Evolutionary conservation across 352 stramenopile species (phyloP).

Genomic region (Aphanomyces astaci): DNA sequence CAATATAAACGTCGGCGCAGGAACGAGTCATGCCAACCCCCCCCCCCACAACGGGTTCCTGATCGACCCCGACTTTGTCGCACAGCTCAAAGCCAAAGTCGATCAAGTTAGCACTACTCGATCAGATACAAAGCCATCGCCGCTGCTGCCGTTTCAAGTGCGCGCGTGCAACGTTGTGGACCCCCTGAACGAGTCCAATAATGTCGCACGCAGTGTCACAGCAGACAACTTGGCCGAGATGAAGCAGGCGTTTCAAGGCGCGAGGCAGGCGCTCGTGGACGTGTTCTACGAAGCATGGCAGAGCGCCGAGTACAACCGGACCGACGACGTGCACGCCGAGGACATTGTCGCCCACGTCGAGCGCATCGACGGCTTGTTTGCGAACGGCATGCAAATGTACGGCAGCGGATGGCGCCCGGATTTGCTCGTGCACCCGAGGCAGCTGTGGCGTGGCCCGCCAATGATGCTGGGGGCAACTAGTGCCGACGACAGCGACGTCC

Average conservation of each 20-base stretch:
- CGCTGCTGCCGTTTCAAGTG: slow-evolving; percentile 49
- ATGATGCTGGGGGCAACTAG: background rate
- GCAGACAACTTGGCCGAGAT: slow-evolving; percentile 60
- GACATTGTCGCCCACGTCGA: slow-evolving; percentile 17
- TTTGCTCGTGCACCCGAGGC: slow-evolving; percentile 65
- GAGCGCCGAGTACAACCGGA: background rate
- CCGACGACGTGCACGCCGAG: slow-evolving; percentile 7
- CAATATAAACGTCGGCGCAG: slow-evolving; percentile 17
- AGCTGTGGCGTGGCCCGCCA: slow-evolving; percentile 43
- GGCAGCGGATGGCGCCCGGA: slow-evolving; percentile 72
- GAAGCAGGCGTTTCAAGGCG: slow-evolving; percentile 50
- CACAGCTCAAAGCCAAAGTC: background rate
- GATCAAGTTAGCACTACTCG: background rate
- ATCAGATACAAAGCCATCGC: slow-evolving; percentile 15
- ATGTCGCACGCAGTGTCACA: slow-evolving; percentile 73
- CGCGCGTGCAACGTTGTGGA: slow-evolving; percentile 85
- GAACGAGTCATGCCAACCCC: too few relatives aligned
- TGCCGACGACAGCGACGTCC: slow-evolving; percentile 3
- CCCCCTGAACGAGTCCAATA: slow-evolving; percentile 80
- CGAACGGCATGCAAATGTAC: slow-evolving; percentile 52
- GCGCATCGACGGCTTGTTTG: slow-evolving; percentile 46
- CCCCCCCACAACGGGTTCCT: background rate
- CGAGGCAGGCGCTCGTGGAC: slow-evolving; percentile 9
- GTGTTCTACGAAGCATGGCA: slow-evolving; percentile 11
- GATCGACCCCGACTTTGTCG: slow-evolving; percentile 5